phyloP scores from a whole-genome alignment of 495 filamentous ascomycete genomes.

The Schizothecium vesticola region DNA sequence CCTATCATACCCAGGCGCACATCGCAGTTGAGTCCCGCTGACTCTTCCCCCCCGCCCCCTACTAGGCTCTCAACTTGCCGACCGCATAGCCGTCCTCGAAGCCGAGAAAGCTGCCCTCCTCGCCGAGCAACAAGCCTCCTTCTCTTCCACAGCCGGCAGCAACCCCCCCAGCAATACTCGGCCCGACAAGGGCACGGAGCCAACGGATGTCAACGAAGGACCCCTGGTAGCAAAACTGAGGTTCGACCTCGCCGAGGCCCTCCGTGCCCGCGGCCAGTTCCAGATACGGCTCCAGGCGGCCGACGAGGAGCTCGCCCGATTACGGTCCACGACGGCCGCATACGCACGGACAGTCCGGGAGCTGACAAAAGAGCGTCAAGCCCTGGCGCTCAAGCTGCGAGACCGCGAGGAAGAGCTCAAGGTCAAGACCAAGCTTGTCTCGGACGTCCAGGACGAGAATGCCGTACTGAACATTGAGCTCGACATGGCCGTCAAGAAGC shows the following conservation, averaged over 20 bases:
- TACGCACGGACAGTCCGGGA: conserved; percentile 54
- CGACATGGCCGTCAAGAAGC: conserved; percentile 72
- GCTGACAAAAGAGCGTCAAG: conserved; percentile 57
- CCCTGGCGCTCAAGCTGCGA: conserved; percentile 56
- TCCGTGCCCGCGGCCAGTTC: conserved; percentile 63
- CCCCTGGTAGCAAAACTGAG: conserved; percentile 45
- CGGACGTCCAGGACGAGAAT: conserved; percentile 88
- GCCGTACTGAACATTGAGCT: conserved; percentile 79
- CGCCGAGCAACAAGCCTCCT: conserved; percentile 12
- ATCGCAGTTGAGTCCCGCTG: neutral
- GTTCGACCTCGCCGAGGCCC: conserved; percentile 65
- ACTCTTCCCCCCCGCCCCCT: neutral
- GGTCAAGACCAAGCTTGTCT: conserved; percentile 74
- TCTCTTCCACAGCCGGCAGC: neutral
- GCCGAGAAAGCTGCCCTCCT: conserved; percentile 41
- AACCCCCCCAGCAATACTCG: neutral
- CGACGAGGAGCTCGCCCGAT: conserved; percentile 55
- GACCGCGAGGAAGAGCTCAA: conserved; percentile 82
- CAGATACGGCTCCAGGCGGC: conserved; percentile 54
- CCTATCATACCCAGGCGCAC: neutral
- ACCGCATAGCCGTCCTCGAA: conserved; percentile 56
- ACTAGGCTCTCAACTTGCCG: conserved; percentile 65
- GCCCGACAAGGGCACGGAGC: conserved; percentile 6
- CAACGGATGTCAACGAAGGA: conserved; percentile 25
- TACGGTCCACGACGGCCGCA: conserved; percentile 50